Evolutionary conservation across 2,329 filamentous ascomycete species (phyloP), one percentile per base, ranked within the genome.

Genomic region (Aureobasidium lini): DNA sequence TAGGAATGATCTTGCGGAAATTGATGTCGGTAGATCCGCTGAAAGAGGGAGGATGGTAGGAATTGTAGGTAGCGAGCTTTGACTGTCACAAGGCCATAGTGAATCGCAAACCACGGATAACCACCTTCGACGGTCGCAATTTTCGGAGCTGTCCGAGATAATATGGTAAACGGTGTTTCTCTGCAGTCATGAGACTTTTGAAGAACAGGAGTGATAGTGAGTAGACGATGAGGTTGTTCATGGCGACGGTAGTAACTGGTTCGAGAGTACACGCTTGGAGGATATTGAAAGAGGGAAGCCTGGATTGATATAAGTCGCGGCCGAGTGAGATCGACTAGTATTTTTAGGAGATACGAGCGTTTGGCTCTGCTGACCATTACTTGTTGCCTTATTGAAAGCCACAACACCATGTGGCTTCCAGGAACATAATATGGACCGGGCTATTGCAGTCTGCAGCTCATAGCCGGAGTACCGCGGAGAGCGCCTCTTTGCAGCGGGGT

Each of bases 171-270:
- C 50, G 50, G 16, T 54, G 50, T 16, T 54, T 37, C 31, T 54
- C 50, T 1, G 50, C 50, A 15, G 50, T 29, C 32, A 54, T 16
- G 11, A 54, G 37, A 13, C 50, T 16, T 15, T 29, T 37, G 13
- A 54, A 7, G 28, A 54, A 42, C 6, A 54, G 50, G 13, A 54
- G 37, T n/a, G 50, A 54, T 10, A 54, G 37, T 8, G 50, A 54
- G 23, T 54, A 54, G 7, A 54, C 23, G 7, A 54, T n/a, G 18
- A 54, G 36, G n/a, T 40, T 43, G 23, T 54, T 54, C 50, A 54
- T 54, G 23, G 13, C 39, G 34, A 13, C 34, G 34, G 5, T 8
- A 36, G 34, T 36, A 13, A 36, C 2, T 36, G 8, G 34, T 9
- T 13, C 34, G 34, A 36, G 34, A 13, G 34, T 13, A 36, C 23